A percentile compares a stretch with the other conserved stretches of the same genome.
phyloP scores from a whole-genome alignment of 1,139 yeast species.

The Taphrina sp. region DNA sequence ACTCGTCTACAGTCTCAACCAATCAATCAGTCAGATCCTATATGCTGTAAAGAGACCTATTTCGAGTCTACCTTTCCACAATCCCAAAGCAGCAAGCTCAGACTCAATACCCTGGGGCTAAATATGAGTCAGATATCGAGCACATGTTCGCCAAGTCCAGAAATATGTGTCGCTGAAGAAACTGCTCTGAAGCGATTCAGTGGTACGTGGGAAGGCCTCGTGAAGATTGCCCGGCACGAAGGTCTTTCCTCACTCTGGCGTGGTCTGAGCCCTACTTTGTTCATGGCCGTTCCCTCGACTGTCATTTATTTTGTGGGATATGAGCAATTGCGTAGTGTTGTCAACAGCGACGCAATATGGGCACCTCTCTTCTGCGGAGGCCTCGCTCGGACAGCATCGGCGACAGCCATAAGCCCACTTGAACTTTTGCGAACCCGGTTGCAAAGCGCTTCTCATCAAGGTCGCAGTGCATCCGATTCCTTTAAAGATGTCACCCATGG shows the following conservation, averaged over 20 bases:
- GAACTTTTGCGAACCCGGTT: slow-evolving; percentile 84
- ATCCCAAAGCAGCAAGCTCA: not conserved
- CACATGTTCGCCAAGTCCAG: slow-evolving; percentile 24
- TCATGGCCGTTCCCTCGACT: slow-evolving; percentile 92
- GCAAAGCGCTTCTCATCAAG: slow-evolving; percentile 55
- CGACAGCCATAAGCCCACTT: slow-evolving; percentile 80
- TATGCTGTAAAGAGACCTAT: slow-evolving; percentile 26
- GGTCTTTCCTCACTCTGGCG: slow-evolving; percentile 82
- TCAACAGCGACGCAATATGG: slow-evolving; percentile 38
- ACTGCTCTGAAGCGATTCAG: slow-evolving; percentile 40
- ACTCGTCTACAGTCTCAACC: slow-evolving; percentile 36
- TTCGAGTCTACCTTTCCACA: slow-evolving; percentile 10
- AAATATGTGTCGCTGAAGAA: slow-evolving; percentile 27
- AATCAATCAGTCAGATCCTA: slow-evolving; percentile 15
- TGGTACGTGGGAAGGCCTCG: slow-evolving; percentile 73
- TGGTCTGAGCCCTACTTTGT: slow-evolving; percentile 74
- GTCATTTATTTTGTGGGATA: slow-evolving; percentile 93
- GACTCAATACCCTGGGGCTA: slow-evolving; percentile 7
- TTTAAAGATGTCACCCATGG: slow-evolving; percentile 47
- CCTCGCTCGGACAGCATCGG: slow-evolving; percentile 76
- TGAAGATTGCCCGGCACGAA: slow-evolving; percentile 64
- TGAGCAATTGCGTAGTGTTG: slow-evolving; percentile 52
- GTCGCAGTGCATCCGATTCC: slow-evolving; percentile 24
- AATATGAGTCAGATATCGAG: not conserved
- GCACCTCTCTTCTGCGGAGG: slow-evolving; percentile 84